These are phyloP conservation scores for Boletus rubroflammeus DNA, from an alignment of 768 basidiomycete genomes.

Conservation along the genomic window DNA sequence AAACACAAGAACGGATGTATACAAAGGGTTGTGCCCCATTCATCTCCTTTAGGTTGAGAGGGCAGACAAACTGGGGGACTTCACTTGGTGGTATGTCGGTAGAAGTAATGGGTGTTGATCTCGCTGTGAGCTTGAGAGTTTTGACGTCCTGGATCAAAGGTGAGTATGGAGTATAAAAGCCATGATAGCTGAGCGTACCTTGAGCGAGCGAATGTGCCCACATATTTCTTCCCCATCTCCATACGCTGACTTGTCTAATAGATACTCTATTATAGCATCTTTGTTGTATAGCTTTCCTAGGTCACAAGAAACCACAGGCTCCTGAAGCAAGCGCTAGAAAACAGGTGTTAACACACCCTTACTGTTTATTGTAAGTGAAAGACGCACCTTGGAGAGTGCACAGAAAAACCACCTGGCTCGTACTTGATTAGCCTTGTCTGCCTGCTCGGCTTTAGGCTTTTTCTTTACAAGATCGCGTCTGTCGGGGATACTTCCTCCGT, in stretches of 20 bases:
- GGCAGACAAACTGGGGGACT: constrained; percentile 78
- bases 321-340: constrained; percentile 70
- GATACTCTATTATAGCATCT: constrained; percentile 86
- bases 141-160: constrained; percentile 67
- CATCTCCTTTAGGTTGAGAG: constrained; percentile 92
- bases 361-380: background rate
- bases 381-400: constrained; percentile 83
- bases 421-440: constrained; percentile 87
- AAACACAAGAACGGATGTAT: constrained; percentile 82
- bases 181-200: constrained; percentile 50
- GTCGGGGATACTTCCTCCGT: constrained; percentile 86
- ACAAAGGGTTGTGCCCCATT: constrained; percentile 87
- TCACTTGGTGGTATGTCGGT: constrained; percentile 40
- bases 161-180: background rate
- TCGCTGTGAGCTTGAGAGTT: constrained; percentile 75
- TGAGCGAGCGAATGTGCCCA: constrained; percentile 84
- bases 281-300: constrained; percentile 97
- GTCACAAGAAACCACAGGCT: constrained; percentile 88
- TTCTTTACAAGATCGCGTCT: constrained; percentile 72
- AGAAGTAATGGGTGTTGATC: constrained; percentile 46
- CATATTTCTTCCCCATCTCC: constrained; percentile 93
- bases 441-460: constrained; percentile 80
- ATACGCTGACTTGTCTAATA: constrained; percentile 77
- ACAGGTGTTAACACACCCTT: background rate
- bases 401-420: constrained; percentile 91